Percentiles rank a stretch among this genome's conserved stretches.
Conservation (phyloP, 1,139 yeast species). For the Pichia sp. region DNA sequence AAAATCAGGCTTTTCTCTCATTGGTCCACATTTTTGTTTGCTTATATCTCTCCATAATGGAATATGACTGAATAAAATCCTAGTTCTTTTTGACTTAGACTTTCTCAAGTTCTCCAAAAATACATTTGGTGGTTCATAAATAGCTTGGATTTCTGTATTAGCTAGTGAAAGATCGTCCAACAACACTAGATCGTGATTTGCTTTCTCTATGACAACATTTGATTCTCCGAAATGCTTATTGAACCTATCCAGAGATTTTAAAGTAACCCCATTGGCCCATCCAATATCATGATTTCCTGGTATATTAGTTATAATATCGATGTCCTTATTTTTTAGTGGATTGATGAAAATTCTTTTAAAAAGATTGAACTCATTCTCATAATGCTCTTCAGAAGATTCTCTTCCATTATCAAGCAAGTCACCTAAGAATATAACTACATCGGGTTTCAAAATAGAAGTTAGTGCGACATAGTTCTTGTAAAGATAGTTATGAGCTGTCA, state of each 20-base stretch:
- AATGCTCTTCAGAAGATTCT: constrained; percentile 36
- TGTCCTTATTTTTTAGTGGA: constrained; percentile 12
- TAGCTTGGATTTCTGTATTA: constrained; percentile 27
- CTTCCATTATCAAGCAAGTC: constrained; percentile 51
- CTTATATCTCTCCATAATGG: constrained; percentile 38
- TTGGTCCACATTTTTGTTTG: constrained; percentile 36
- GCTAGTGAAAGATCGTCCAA: constrained; percentile 42
- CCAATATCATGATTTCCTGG: constrained; percentile 59
- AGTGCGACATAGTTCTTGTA: constrained; percentile 40
- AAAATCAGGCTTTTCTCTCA: constrained; percentile 33
- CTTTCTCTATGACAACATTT: constrained; percentile 29
- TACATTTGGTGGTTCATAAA: constrained; percentile 28
- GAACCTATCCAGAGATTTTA: constrained; percentile 35
- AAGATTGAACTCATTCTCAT: constrained; percentile 32
- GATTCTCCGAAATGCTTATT: constrained; percentile 35
- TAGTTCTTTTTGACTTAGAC: constrained; percentile 16
- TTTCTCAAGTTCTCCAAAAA: constrained; percentile 28
- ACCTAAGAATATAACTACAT: constrained; percentile 43
- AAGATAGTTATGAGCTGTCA: constrained; percentile 44
- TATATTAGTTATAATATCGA: constrained; percentile 30
- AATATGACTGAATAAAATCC: constrained; percentile 41
- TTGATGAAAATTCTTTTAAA: constrained; percentile 35
- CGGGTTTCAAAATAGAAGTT: constrained; percentile 34
- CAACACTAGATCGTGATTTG: constrained; percentile 40
- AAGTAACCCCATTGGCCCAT: constrained; percentile 41